These are phyloP conservation scores for Spergularia bocconei DNA, from an alignment of 148 eudicot genomes.

Conservation along the genomic window DNA sequence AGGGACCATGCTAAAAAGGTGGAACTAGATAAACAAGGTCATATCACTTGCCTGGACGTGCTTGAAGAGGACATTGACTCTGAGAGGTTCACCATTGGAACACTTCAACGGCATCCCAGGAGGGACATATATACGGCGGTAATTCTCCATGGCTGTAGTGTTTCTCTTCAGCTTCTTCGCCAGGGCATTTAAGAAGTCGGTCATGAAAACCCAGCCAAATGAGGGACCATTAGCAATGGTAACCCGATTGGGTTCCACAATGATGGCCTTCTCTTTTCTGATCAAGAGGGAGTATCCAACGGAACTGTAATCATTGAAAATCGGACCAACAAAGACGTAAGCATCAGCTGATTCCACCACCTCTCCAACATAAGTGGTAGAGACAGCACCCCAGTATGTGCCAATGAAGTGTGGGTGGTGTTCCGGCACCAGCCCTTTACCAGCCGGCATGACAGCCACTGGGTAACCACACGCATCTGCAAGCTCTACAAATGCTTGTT, in stretches of 20 bases:
- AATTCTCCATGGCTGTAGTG: slow-evolving; percentile 62
- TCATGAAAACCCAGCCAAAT: slow-evolving; percentile 77
- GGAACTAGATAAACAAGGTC: not conserved
- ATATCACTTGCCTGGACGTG: slow-evolving; percentile 55
- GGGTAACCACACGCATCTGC: slow-evolving; percentile 77
- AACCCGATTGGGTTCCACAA: slow-evolving; percentile 69
- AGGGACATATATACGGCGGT: slow-evolving; percentile 65
- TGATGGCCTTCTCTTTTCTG: slow-evolving; percentile 57
- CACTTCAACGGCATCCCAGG: slow-evolving; percentile 61
- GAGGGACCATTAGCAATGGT: slow-evolving; percentile 74
- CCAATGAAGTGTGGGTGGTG: slow-evolving; percentile 68
- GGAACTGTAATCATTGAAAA: slow-evolving; percentile 82
- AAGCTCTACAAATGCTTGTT: slow-evolving; percentile 56
- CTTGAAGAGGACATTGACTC: slow-evolving; percentile 76
- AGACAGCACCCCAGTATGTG: slow-evolving; percentile 89
- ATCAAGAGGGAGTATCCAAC: slow-evolving; percentile 80
- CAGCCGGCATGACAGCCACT: slow-evolving; percentile 68
- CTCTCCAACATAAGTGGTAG: slow-evolving; percentile 63
- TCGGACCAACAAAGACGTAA: slow-evolving; percentile 70
- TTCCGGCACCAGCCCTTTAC: slow-evolving; percentile 72
- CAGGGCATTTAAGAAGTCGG: slow-evolving; percentile 57
- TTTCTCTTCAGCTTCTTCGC: slow-evolving; percentile 69
- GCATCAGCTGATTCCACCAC: slow-evolving; percentile 87
- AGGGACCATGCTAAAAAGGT: not conserved
- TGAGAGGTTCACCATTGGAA: slow-evolving; percentile 57